Percentiles rank a stretch among this genome's conserved stretches.
Evolutionary conservation across 2,329 filamentous ascomycete species (phyloP).

Genomic region (Bisporella sp.): DNA sequence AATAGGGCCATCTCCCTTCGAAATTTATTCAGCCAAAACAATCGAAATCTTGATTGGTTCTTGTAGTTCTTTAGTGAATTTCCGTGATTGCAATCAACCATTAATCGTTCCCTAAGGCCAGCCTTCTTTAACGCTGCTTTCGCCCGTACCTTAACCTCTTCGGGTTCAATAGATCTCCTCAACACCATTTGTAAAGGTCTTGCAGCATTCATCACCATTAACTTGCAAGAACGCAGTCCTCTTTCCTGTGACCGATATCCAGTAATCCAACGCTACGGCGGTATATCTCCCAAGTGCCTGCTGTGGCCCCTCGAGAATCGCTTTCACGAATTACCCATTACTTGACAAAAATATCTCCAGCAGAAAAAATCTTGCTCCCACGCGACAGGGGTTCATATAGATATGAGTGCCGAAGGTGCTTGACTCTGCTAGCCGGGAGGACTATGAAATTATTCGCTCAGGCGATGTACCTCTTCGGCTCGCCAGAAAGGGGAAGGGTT

Average conservation of each 20-base stretch:
- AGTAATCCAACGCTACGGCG: neutral
- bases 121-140: constrained; percentile 73
- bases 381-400: neutral
- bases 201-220: neutral
- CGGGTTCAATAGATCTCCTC: no score
- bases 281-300: neutral
- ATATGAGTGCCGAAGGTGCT: neutral
- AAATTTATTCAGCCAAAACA: constrained; percentile 75
- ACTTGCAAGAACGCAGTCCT: neutral
- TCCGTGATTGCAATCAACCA: constrained; percentile 98
- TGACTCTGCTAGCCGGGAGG: no score
- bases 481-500: neutral
- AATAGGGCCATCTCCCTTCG: constrained; percentile 71
- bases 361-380: neutral
- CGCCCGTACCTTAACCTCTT: constrained; percentile 33
- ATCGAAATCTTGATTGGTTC: constrained; percentile 92
- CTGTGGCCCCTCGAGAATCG: neutral
- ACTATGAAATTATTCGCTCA: no score
- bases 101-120: constrained; percentile 68
- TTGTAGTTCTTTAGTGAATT: constrained; percentile 95
- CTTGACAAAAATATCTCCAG: neutral
- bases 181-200: neutral
- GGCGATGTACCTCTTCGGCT: neutral
- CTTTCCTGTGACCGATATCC: neutral
- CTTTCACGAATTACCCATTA: neutral